Evolutionary conservation across 73 alveolate genomes (phyloP), one percentile per base, ranked within the genome.

Genomic region (Stentor roeselii): DNA sequence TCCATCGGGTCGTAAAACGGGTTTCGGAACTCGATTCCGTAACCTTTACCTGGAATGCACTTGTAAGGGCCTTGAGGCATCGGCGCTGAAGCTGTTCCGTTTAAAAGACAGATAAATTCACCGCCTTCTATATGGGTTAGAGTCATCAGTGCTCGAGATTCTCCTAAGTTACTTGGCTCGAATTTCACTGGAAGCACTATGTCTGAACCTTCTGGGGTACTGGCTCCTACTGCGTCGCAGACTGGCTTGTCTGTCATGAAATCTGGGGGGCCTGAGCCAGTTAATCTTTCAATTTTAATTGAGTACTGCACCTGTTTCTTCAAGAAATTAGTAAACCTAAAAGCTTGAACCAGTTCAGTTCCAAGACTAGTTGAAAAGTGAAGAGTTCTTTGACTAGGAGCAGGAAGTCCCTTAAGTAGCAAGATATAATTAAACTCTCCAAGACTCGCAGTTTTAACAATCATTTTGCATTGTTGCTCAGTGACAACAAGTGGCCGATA

Each of bases 21-120:
- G 90, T 98, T 98, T 93, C 95, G 95, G 92, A 98, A 98, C 41
- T 98, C 99, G 36, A 98, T 90, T 58, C 98, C 90, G 21, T 93
- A 89, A 60, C 99, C 96, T 75, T 96, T 96, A 30, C 98, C 99
- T n/a, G 97, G 96, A 36, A 96, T 96, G 41, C 94, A 87, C 75
- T 96, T 95, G 80, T 91, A 89, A 40, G 99, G 99, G 30, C 99
- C 99, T 91, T 98, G 98, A 36, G 99, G 99, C 88, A 91, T 96
- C 6, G 99, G 99, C 86, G 98, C 96, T 3, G 97, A 89, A 3
- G 98, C 93, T 35, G 92, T 89, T 39, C 99, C 99, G 86, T 92
- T 91, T 58, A 98, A 86, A 78, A 95, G 39, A 90, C 99, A 97
- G 82, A 96, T 93, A 86, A 96, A 98, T 88, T 95, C 99, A 74